A percentile compares a stretch with the other conserved stretches of the same genome.
Conservation (phyloP, 352 stramenopile species). For the Thalassiosira allenii region DNA sequence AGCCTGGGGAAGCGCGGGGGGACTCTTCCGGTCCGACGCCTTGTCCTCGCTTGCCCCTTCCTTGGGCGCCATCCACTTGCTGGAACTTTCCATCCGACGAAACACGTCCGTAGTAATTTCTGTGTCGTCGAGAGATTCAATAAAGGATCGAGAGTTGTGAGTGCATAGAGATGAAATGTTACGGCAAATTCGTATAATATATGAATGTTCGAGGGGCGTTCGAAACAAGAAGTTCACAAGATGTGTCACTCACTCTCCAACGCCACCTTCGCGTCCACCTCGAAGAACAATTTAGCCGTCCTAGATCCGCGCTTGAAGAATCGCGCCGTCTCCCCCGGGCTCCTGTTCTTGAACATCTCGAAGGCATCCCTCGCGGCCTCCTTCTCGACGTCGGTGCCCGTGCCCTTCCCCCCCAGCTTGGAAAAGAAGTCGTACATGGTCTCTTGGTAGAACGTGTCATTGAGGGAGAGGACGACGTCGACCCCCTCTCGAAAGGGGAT, state of each 20-base stretch:
- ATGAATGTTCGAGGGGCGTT: not conserved
- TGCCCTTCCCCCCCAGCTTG: slow-evolving; percentile 9
- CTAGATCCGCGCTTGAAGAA: slow-evolving; percentile 21
- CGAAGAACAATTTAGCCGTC: slow-evolving; percentile 9
- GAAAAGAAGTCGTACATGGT: slow-evolving; percentile 26
- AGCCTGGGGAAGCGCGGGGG: not conserved
- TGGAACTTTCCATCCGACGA: slow-evolving; percentile 33
- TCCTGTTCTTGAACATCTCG: slow-evolving; percentile 27
- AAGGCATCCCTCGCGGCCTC: slow-evolving; percentile 13
- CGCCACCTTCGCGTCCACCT: slow-evolving; percentile 29
- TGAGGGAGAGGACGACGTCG: slow-evolving; percentile 29
- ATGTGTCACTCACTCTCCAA: slow-evolving; percentile 37
- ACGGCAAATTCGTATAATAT: not conserved
- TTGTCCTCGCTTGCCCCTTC: not conserved
- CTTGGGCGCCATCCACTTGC: slow-evolving; percentile 23
- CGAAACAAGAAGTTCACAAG: not conserved
- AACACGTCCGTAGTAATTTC: slow-evolving; percentile 31
- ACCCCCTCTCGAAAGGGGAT: no score
- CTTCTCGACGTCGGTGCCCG: slow-evolving; percentile 12
- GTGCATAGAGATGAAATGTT: not conserved
- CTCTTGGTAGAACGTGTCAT: slow-evolving; percentile 21
- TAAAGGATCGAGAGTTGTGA: no score
- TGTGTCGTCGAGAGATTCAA: no score
- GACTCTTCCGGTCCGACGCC: slow-evolving; percentile 2
- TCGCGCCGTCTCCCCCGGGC: not conserved